These are phyloP conservation scores for Pseudozyma tsukubaensis DNA, from an alignment of 1,284 basidiomycete species.

Conservation along the genomic window DNA sequence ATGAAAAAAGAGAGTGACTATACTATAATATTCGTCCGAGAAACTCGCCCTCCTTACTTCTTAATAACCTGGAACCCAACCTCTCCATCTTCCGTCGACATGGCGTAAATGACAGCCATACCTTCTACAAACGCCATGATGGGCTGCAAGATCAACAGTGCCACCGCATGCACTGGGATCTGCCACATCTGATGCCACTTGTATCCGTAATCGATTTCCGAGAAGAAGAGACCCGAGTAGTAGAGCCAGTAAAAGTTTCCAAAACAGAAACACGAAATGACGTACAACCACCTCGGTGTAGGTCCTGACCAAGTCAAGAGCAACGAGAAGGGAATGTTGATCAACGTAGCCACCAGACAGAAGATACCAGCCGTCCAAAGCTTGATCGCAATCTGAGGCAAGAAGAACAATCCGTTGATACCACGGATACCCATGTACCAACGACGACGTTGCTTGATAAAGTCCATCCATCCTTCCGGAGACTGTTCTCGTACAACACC, in stretches of 20 bases:
- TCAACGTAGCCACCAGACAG: conserved; percentile 69
- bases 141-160: conserved; percentile 68
- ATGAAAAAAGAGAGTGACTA: no score
- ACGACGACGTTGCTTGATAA: conserved; percentile 70
- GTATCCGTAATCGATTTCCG: conserved; percentile 67
- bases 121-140: conserved; percentile 70
- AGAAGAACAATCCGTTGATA: conserved; percentile 68
- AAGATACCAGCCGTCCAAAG: conserved; percentile 70
- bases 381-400: conserved; percentile 70
- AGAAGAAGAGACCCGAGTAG: conserved; percentile 65
- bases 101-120: conserved; percentile 69
- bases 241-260: conserved; percentile 69
- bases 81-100: conserved; percentile 63
- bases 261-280: conserved; percentile 70
- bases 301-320: conserved; percentile 39
- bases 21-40: no score
- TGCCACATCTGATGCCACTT: conserved; percentile 64
- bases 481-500: conserved; percentile 70
- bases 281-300: conserved; percentile 69
- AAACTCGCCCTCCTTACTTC: conserved; percentile 20
- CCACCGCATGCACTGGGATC: conserved; percentile 64
- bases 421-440: conserved; percentile 70
- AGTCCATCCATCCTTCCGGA: conserved; percentile 69
- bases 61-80: conserved; percentile 51
- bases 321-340: conserved; percentile 69